A percentile compares a stretch with the other conserved stretches of the same genome.
Evolutionary conservation across 2,329 filamentous ascomycete species (phyloP).

Genomic region (Pseudopithomyces maydicus): DNA sequence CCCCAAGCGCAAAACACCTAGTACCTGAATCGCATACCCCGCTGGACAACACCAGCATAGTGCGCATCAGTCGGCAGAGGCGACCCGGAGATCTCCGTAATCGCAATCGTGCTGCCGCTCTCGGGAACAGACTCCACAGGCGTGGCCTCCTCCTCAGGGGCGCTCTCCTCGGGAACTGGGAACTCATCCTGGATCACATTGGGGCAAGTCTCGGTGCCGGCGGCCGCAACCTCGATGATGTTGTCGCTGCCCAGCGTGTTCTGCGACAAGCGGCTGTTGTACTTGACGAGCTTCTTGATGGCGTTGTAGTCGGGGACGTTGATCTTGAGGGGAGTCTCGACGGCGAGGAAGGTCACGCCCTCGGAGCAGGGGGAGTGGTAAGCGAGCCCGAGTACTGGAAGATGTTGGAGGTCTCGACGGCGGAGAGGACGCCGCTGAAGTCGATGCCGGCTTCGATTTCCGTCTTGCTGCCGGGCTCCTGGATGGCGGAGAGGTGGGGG

Average conservation of each 20-base stretch:
- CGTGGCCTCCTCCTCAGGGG: not conserved
- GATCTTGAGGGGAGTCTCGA: slow-evolving; percentile 54
- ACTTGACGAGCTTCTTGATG: slow-evolving; percentile 59
- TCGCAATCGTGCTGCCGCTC: not conserved
- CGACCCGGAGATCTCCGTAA: slow-evolving; percentile 5
- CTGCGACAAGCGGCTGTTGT: slow-evolving; percentile 62
- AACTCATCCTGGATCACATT: not conserved
- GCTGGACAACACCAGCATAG: slow-evolving; percentile 5
- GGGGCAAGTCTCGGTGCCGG: not conserved
- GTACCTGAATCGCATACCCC: slow-evolving; percentile 1
- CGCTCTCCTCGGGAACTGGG: not conserved
- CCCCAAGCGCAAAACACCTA: not conserved
- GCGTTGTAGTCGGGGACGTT: slow-evolving; percentile 56
- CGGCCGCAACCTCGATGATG: slow-evolving; percentile 26
- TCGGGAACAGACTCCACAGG: not conserved
- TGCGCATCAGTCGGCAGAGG: not conserved
- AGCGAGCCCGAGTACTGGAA: slow-evolving; percentile 63
- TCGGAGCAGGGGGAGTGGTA: slow-evolving; percentile 68
- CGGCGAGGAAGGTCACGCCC: slow-evolving; percentile 60
- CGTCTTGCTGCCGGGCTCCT: slow-evolving; percentile 45
- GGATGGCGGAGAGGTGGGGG: slow-evolving; percentile 46
- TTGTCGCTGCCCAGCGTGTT: slow-evolving; percentile 54
- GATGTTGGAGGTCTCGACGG: slow-evolving; percentile 47
- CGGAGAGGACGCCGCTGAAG: slow-evolving; percentile 49
- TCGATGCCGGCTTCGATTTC: slow-evolving; percentile 44